Percentiles rank a stretch among this genome's conserved stretches.
Evolutionary conservation across 805 yeast species (phyloP).

Genomic region (Saccharomyces eubayanus): DNA sequence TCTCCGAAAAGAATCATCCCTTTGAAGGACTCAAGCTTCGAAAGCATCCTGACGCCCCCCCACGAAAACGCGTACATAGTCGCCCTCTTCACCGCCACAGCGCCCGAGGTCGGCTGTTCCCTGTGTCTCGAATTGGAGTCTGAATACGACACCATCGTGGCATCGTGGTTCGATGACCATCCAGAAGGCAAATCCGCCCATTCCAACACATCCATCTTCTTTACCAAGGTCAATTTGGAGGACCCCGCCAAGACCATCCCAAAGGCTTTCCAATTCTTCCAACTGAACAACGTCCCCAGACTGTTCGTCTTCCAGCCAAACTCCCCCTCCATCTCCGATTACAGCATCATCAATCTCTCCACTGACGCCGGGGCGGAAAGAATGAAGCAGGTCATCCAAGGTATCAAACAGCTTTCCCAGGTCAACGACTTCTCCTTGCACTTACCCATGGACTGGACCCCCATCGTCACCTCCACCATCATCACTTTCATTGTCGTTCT

Average conservation of each 20-base stretch:
- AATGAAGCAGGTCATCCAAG: slow-evolving; percentile 25
- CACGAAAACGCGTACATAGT: slow-evolving; percentile 55
- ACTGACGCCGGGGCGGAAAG: slow-evolving; percentile 31
- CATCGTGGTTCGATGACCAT: slow-evolving; percentile 53
- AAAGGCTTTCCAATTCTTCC: slow-evolving; percentile 36
- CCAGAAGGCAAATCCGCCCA: slow-evolving; percentile 37
- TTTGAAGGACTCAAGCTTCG: slow-evolving; percentile 54
- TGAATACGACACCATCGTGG: slow-evolving; percentile 49
- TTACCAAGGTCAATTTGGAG: slow-evolving; percentile 66
- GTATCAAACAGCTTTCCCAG: slow-evolving; percentile 18
- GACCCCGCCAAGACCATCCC: slow-evolving; percentile 41
- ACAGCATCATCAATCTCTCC: slow-evolving; percentile 28
- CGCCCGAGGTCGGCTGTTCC: slow-evolving; percentile 65
- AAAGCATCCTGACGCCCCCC: slow-evolving; percentile 48
- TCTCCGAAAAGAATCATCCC: slow-evolving; percentile 35
- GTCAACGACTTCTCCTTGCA: slow-evolving; percentile 27
- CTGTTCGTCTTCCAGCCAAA: slow-evolving; percentile 55
- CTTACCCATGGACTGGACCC: slow-evolving; percentile 35
- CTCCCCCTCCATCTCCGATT: slow-evolving; percentile 28
- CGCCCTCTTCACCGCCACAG: slow-evolving; percentile 67
- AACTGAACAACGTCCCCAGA: slow-evolving; percentile 71
- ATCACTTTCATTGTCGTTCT: slow-evolving; percentile 32
- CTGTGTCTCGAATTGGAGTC: slow-evolving; percentile 69
- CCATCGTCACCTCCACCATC: slow-evolving; percentile 28
- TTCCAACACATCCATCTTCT: slow-evolving; percentile 39